These are phyloP conservation scores for Phaeosphaeriaceae sp. DNA, from an alignment of 2,329 filamentous ascomycete species.

Conservation along the genomic window DNA sequence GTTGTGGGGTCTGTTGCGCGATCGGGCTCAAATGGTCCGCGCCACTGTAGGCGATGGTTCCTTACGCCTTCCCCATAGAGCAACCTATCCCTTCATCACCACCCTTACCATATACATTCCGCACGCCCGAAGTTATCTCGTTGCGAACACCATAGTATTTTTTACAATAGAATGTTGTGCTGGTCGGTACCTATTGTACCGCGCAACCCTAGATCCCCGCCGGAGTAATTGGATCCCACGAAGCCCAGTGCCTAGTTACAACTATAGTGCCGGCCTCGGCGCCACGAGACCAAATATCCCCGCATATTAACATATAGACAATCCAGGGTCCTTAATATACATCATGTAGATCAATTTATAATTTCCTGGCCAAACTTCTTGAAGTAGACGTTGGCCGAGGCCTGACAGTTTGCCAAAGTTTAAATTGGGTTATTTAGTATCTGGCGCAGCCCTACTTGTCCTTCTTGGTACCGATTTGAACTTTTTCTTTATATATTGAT, in stretches of 20 bases:
- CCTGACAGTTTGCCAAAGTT: constrained; percentile 6
- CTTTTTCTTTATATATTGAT: neutral
- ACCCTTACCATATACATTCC: too few relatives aligned
- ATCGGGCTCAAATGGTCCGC: too few relatives aligned
- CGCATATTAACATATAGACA: neutral
- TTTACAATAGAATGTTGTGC: too few relatives aligned
- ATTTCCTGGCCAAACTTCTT: neutral
- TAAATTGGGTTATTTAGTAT: neutral
- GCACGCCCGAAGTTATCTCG: too few relatives aligned
- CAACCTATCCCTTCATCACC: too few relatives aligned
- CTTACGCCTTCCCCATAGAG: too few relatives aligned
- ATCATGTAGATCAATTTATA: constrained; percentile 4
- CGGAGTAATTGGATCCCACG: constrained; percentile 4
- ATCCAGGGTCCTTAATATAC: constrained; percentile 6
- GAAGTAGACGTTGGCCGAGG: neutral
- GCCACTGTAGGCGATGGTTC: too few relatives aligned
- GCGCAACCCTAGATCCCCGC: neutral
- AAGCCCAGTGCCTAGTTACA: neutral
- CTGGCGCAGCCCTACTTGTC: neutral
- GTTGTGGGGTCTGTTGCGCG: too few relatives aligned
- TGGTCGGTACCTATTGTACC: neutral
- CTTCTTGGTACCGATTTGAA: neutral
- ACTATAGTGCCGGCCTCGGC: neutral
- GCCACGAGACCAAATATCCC: neutral
- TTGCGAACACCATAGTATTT: too few relatives aligned